phyloP scores from a whole-genome alignment of 306 rosid species.

The Lathyrus aphaca region DNA sequence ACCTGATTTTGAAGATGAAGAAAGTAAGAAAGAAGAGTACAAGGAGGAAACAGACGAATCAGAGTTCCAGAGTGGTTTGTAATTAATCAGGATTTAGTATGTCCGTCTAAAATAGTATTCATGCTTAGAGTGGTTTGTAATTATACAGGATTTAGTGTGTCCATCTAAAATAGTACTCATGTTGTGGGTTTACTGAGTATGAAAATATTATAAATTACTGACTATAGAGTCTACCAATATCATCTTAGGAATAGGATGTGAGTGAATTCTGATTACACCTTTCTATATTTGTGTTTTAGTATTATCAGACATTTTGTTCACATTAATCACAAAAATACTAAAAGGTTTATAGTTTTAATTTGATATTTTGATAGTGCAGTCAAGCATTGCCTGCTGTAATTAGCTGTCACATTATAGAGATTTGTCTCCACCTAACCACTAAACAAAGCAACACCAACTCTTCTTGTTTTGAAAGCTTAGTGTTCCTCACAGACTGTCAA shows the following conservation, averaged over 20 bases:
- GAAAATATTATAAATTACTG: constrained; percentile 15
- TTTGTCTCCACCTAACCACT: not conserved
- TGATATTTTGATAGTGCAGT: not conserved
- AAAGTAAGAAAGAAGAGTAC: constrained; percentile 53
- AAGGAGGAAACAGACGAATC: constrained; percentile 57
- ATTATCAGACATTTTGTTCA: constrained; percentile 15
- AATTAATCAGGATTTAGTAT: constrained; percentile 24
- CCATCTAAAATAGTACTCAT: not conserved
- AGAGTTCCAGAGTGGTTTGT: constrained; percentile 44
- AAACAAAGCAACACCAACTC: constrained; percentile 1
- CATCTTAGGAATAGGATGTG: constrained; percentile 12
- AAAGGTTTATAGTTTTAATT: too few species aligned
- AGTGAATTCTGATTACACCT: not conserved
- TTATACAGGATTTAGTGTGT: constrained; percentile 14
- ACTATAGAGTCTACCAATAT: constrained; percentile 1
- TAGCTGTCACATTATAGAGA: not conserved
- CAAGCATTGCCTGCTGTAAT: not conserved
- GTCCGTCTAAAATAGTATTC: not conserved
- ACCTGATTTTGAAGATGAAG: constrained; percentile 40
- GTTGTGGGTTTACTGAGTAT: constrained; percentile 10
- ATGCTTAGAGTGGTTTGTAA: constrained; percentile 26
- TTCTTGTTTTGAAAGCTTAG: not conserved
- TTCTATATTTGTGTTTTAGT: not conserved
- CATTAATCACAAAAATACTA: too few species aligned
- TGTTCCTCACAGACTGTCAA: too few species aligned